A percentile compares a stretch with the other conserved stretches of the same genome.
Conservation (phyloP, 495 filamentous ascomycete species). For the Aspergillus ostianus region DNA sequence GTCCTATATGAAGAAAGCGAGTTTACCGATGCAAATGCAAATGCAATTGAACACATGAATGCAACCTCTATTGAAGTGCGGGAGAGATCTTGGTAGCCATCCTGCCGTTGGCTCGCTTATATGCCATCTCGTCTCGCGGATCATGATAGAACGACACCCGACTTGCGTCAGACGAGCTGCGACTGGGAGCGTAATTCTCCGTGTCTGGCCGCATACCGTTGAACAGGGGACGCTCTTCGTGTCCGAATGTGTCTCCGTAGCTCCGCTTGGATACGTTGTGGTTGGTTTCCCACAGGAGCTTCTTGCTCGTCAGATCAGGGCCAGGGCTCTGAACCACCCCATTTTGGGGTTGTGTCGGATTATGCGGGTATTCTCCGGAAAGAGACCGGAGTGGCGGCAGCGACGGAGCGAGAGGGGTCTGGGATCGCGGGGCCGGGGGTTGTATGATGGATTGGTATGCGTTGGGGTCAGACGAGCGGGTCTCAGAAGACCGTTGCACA, state of each 20-base stretch:
- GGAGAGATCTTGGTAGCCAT: constrained; percentile 37
- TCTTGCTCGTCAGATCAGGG: constrained; percentile 29
- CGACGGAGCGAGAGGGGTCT: constrained; percentile 28
- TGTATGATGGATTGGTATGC: constrained; percentile 29
- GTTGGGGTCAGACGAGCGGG: constrained; percentile 27
- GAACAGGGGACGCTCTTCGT: constrained; percentile 42
- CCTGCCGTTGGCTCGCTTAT: constrained; percentile 49
- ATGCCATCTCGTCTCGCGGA: constrained; percentile 43
- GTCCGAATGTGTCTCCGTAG: constrained; percentile 44
- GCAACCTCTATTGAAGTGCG: constrained; percentile 13
- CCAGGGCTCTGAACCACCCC: constrained; percentile 22
- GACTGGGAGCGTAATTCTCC: constrained; percentile 30
- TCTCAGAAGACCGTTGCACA: constrained; percentile 27
- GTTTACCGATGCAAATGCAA: constrained; percentile 3
- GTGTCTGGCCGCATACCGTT: constrained; percentile 52
- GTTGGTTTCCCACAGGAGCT: constrained; percentile 35
- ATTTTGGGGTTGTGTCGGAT: constrained; percentile 25
- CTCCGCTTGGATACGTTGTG: constrained; percentile 33
- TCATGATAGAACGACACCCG: constrained; percentile 33
- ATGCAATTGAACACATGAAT: background rate
- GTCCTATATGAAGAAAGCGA: constrained; percentile 11
- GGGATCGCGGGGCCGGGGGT: constrained; percentile 20
- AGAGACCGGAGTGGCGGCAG: constrained; percentile 27
- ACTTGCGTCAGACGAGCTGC: constrained; percentile 30
- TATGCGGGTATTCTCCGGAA: constrained; percentile 24